Conservation (phyloP, 2,329 filamentous ascomycete genomes). For the Scedosporium minutisporum region DNA sequence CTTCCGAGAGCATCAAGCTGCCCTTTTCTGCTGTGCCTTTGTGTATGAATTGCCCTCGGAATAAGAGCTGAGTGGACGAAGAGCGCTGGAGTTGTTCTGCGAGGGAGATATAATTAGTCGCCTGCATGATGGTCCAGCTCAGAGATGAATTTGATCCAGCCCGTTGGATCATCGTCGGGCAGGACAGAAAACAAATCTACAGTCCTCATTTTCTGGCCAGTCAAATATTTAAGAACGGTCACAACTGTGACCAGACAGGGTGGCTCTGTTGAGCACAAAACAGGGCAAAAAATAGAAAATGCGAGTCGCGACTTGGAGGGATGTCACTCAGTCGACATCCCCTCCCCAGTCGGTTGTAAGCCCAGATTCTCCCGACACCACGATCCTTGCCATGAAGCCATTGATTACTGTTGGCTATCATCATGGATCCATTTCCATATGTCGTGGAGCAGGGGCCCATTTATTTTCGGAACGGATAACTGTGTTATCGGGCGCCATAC, state of each 20-base stretch:
- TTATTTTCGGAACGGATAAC: slow-evolving; percentile 3
- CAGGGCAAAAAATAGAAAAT: neutral
- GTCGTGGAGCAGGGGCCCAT: neutral
- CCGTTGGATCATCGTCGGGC: neutral
- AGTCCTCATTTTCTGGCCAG: neutral
- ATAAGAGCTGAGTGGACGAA: neutral
- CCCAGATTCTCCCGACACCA: too few relatives aligned
- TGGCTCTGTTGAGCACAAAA: neutral
- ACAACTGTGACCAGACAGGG: neutral
- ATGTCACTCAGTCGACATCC: too few relatives aligned
- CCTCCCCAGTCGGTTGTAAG: too few relatives aligned
- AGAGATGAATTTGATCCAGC: neutral
- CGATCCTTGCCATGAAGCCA: too few relatives aligned
- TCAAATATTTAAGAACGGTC: neutral
- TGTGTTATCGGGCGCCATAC: neutral
- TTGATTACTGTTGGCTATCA: neutral
- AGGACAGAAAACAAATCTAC: neutral
- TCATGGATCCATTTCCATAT: neutral
- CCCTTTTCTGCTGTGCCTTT: neutral
- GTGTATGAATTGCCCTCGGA: neutral
- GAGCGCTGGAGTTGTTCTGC: neutral
- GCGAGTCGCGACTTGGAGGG: neutral
- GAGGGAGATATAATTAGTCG: neutral
- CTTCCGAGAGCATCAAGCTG: neutral
- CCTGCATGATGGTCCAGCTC: neutral